These are phyloP conservation scores for Fusarium liriodendri DNA, from an alignment of 2,329 filamentous ascomycete species.

Conservation along the genomic window DNA sequence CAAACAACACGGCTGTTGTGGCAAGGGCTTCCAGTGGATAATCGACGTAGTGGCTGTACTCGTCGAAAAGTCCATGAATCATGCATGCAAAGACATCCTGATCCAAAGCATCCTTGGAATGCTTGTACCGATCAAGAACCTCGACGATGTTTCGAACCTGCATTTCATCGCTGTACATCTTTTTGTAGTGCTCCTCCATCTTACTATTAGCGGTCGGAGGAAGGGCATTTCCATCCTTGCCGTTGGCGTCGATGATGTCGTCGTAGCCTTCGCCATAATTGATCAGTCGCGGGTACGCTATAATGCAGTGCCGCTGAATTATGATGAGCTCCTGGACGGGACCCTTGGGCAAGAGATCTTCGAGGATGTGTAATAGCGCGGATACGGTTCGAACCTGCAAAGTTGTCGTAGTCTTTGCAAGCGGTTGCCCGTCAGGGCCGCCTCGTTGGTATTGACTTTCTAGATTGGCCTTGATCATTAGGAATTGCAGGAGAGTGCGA, in stretches of 20 bases:
- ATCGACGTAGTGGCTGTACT: slow-evolving; percentile 94
- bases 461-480: slow-evolving; percentile 85
- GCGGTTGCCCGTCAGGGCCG: slow-evolving; percentile 69
- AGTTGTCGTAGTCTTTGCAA: slow-evolving; percentile 73
- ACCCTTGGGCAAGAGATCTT: slow-evolving; percentile 72
- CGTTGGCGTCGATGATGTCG: slow-evolving; percentile 89
- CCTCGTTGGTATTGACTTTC: slow-evolving; percentile 79
- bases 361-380: slow-evolving; percentile 81
- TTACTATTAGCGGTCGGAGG: slow-evolving; percentile 83
- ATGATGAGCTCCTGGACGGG: slow-evolving; percentile 77
- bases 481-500: slow-evolving; percentile 79
- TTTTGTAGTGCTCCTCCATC: slow-evolving; percentile 98
- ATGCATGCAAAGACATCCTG: slow-evolving; percentile 98
- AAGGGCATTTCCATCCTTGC: slow-evolving; percentile 82
- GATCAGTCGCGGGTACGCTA: slow-evolving; percentile 91
- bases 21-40: slow-evolving; percentile 97
- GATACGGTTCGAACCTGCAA: slow-evolving; percentile 88
- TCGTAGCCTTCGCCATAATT: slow-evolving; percentile 96
- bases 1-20: slow-evolving; percentile 95
- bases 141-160: slow-evolving; percentile 88
- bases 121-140: slow-evolving; percentile 87
- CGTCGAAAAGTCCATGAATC: slow-evolving; percentile 97
- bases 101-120: slow-evolving; percentile 83
- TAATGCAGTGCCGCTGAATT: slow-evolving; percentile 89
- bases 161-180: slow-evolving; percentile 94